A percentile compares a stretch with the other conserved stretches of the same genome.
phyloP scores from a whole-genome alignment of 257 asterid species.

The Agastache rugosa region DNA sequence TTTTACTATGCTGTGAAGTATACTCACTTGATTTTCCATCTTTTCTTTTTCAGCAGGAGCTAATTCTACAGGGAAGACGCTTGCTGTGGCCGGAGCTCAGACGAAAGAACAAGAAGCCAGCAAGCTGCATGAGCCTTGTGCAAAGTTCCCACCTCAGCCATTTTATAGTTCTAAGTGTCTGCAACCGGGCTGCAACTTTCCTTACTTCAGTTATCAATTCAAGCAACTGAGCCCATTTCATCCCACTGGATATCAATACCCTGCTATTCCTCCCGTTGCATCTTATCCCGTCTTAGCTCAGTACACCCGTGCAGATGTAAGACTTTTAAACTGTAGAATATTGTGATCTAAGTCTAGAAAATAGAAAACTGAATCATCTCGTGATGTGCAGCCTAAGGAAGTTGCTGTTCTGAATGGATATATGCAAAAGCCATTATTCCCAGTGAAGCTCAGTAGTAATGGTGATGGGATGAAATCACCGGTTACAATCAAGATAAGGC shows the following conservation, averaged over 20 bases:
- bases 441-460: too few species aligned
- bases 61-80: constrained; percentile 33
- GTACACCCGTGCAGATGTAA: constrained; percentile 35
- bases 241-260: constrained; percentile 26
- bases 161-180: constrained; percentile 25
- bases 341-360: neutral
- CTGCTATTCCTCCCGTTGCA: constrained; percentile 11
- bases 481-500: neutral
- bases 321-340: constrained; percentile 8
- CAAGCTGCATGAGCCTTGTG: constrained; percentile 18
- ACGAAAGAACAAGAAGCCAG: constrained; percentile 21
- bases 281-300: constrained; percentile 33
- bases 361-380: neutral
- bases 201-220: constrained; percentile 23
- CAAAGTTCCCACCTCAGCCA: constrained; percentile 32
- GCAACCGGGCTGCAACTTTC: constrained; percentile 22
- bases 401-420: constrained; percentile 5
- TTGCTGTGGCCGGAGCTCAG: constrained; percentile 42
- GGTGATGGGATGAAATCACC: constrained; percentile 17
- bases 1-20: neutral
- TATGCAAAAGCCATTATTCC: neutral
- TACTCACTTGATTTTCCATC: constrained; percentile 15
- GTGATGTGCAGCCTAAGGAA: constrained; percentile 36
- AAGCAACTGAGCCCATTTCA: constrained; percentile 26
- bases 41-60: constrained; percentile 37